phyloP scores from a whole-genome alignment of 2,329 filamentous ascomycete genomes.

The Decorospora gaudefroyi region DNA sequence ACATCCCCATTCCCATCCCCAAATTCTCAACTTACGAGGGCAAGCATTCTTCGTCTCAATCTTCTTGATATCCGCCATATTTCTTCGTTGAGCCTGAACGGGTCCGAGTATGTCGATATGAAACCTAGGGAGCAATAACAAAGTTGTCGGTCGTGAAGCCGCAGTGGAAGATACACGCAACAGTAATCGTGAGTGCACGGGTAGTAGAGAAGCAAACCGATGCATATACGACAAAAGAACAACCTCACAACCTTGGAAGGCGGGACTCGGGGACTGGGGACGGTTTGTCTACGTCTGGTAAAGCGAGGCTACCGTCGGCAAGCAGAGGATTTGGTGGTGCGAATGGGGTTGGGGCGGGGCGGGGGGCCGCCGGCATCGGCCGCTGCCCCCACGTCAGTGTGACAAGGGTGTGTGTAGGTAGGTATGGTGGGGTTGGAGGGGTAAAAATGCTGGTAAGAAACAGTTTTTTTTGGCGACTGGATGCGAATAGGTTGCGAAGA shows the following conservation, averaged over 20 bases:
- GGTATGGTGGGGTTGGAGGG: constrained; percentile 11
- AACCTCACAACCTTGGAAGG: neutral
- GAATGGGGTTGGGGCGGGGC: neutral
- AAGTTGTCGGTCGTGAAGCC: neutral
- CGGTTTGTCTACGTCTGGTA: constrained; percentile 26
- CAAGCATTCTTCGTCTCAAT: constrained; percentile 50
- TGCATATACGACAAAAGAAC: too few species aligned
- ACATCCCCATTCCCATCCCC: neutral
- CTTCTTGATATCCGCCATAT: constrained; percentile 53
- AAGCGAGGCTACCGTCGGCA: constrained; percentile 32
- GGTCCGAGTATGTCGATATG: too few species aligned
- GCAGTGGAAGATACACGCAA: too few species aligned
- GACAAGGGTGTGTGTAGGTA: neutral
- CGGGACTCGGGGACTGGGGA: neutral
- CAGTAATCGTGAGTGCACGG: too few species aligned
- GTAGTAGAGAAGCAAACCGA: too few species aligned
- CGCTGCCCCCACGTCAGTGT: constrained; percentile 4
- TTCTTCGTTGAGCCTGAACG: constrained; percentile 19
- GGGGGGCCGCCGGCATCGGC: constrained; percentile 4
- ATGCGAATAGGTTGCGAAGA: neutral
- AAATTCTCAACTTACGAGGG: constrained; percentile 47
- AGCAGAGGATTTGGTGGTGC: too few species aligned
- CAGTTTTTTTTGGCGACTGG: constrained; percentile 10
- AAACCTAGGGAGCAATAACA: too few species aligned
- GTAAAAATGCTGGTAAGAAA: constrained; percentile 6